Conservation (phyloP, 169 alveolate genomes). For the Cryptosporidium sp. region DNA sequence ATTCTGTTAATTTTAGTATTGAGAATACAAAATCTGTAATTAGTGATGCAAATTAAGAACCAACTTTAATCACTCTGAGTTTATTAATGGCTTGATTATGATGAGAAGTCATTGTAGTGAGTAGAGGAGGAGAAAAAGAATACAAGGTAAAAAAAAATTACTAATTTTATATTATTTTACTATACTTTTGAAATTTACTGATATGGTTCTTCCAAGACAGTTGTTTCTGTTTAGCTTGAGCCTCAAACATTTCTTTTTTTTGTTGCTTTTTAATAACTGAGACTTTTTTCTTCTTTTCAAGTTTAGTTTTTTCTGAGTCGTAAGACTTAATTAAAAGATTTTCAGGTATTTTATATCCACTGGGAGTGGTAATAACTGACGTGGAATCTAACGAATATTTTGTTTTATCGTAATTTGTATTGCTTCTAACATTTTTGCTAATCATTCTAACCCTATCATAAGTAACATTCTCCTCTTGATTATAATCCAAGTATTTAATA, state of each 20-base stretch:
- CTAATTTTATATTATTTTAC: not conserved
- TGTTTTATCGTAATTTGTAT: not conserved
- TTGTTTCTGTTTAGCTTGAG: conserved; percentile 35
- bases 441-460: conserved; percentile 30
- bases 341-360: conserved; percentile 60
- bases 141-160: too few species aligned
- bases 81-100: too few species aligned
- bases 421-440: not conserved
- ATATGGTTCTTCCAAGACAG: conserved; percentile 46
- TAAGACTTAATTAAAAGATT: conserved; percentile 18
- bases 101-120: not conserved
- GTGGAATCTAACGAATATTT: not conserved
- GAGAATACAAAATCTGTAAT: too few species aligned
- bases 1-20: too few species aligned
- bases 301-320: conserved; percentile 28
- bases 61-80: not conserved
- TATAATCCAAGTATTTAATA: conserved; percentile 37
- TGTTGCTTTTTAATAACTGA: conserved; percentile 70
- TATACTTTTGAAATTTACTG: conserved; percentile 5
- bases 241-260: conserved; percentile 18
- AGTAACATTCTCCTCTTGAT: conserved; percentile 33
- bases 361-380: conserved; percentile 50
- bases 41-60: too few species aligned
- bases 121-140: not conserved
- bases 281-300: conserved; percentile 37